phyloP scores from a whole-genome alignment of 305 asterid species.

The Nicotiana rustica region DNA sequence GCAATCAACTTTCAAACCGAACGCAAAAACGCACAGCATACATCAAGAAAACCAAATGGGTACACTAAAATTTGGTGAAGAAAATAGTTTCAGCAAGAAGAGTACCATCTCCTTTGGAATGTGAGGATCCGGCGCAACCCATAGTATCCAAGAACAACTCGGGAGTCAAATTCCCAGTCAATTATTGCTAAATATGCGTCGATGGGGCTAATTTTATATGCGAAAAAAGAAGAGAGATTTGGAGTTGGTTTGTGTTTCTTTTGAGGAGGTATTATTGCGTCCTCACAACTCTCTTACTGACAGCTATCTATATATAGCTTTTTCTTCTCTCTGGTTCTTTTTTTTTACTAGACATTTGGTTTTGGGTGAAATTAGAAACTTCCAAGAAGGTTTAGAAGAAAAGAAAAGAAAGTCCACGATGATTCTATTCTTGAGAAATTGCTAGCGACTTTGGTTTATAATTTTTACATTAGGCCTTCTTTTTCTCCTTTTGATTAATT shows the following conservation, averaged over 20 bases:
- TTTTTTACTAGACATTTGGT: not conserved
- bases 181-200: not conserved
- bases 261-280: constrained; percentile 32
- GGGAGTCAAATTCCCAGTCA: not conserved
- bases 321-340: not conserved
- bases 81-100: not conserved
- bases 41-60: constrained; percentile 14
- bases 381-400: not conserved
- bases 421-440: not conserved
- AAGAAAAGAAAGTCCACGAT: not conserved
- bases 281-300: constrained; percentile 35
- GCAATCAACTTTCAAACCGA: constrained; percentile 31
- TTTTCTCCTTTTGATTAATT: too few species aligned
- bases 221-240: not conserved
- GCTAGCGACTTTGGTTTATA: not conserved
- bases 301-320: constrained; percentile 27
- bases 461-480: too few species aligned
- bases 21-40: not conserved
- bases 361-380: not conserved
- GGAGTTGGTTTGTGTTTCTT: not conserved
- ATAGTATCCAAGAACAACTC: constrained; percentile 17
- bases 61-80: not conserved
- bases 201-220: not conserved
- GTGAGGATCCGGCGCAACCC: constrained; percentile 54
- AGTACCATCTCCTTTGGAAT: constrained; percentile 46